phyloP scores from a whole-genome alignment of 805 yeast genomes.

The Ogataea naganishii region DNA sequence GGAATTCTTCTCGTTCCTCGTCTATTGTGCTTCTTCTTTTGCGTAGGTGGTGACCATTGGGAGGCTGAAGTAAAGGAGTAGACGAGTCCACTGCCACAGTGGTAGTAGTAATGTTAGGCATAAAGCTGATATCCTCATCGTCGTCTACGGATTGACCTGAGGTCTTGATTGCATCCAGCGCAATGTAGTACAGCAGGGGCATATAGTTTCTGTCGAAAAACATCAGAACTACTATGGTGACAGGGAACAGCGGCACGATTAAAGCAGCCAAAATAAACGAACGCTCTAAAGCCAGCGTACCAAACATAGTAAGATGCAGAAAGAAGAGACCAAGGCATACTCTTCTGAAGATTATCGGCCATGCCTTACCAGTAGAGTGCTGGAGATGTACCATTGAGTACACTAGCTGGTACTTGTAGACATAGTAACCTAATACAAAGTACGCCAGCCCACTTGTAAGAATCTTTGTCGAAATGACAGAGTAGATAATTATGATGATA shows the following conservation, averaged over 20 bases:
- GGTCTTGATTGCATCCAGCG: conserved; percentile 46
- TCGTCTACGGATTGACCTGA: conserved; percentile 23
- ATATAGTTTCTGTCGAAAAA: conserved; percentile 46
- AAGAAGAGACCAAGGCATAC: conserved; percentile 45
- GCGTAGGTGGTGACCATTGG: conserved; percentile 7
- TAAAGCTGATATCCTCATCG: conserved; percentile 9
- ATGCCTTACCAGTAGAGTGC: conserved; percentile 58
- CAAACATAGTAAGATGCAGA: conserved; percentile 56
- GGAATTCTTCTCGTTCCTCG: conserved; percentile 44
- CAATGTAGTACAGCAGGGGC: conserved; percentile 47
- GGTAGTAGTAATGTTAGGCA: background rate
- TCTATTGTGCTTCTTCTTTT: conserved; percentile 44
- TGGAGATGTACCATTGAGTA: conserved; percentile 57
- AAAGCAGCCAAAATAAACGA: conserved; percentile 40
- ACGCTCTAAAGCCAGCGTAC: conserved; percentile 52
- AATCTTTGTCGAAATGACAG: conserved; percentile 54
- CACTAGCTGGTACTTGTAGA: conserved; percentile 52
- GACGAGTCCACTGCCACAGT: conserved; percentile 6
- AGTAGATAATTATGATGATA: conserved; percentile 49
- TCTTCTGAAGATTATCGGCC: conserved; percentile 56
- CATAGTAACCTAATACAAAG: conserved; percentile 47
- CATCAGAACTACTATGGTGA: conserved; percentile 36
- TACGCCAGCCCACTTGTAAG: conserved; percentile 50
- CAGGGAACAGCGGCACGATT: conserved; percentile 39
- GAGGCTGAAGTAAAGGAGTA: conserved; percentile 1